A percentile compares a stretch with the other conserved stretches of the same genome.
Conservation (phyloP, 2,329 filamentous ascomycete species). For the Simplicillium sp. region DNA sequence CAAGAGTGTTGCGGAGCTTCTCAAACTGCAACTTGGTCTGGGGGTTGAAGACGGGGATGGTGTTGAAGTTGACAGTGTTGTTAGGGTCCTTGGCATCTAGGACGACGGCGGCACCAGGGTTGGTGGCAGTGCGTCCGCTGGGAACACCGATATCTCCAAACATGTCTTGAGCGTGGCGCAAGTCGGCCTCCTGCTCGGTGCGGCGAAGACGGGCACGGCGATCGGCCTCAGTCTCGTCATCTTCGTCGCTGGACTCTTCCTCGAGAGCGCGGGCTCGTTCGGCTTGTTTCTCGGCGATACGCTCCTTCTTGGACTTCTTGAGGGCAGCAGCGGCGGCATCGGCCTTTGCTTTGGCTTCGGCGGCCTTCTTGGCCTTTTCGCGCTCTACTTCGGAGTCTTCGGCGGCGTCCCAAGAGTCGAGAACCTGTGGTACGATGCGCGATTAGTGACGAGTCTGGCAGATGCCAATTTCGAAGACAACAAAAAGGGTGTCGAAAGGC, state of each 20-base stretch:
- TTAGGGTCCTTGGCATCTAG: conserved; percentile 64
- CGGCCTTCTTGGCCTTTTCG: conserved; percentile 48
- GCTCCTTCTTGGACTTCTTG: conserved; percentile 82
- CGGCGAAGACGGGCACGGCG: conserved; percentile 65
- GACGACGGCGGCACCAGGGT: conserved; percentile 55
- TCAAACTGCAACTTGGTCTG: conserved; percentile 80
- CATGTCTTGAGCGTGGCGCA: conserved; percentile 83
- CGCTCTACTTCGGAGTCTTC: conserved; percentile 96
- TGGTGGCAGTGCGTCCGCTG: conserved; percentile 57
- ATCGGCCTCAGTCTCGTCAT: conserved; percentile 65
- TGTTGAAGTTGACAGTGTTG: conserved; percentile 70
- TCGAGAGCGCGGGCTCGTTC: conserved; percentile 43
- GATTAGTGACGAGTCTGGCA: conserved; percentile 1
- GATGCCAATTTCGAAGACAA: conserved; percentile 1
- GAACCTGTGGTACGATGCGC: conserved; percentile 49
- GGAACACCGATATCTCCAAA: conserved; percentile 67
- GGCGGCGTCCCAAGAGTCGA: conserved; percentile 94
- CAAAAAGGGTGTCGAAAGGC: neutral
- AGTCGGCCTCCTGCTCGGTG: conserved; percentile 79
- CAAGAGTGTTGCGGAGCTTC: conserved; percentile 66
- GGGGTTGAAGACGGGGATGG: conserved; percentile 81
- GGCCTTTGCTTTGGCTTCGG: conserved; percentile 78
- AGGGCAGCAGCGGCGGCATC: conserved; percentile 79
- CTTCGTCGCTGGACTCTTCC: conserved; percentile 48
- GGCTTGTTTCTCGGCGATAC: conserved; percentile 71